phyloP scores from a whole-genome alignment of 2,329 filamentous ascomycete species.

The Pseudogymnoascus sp. region DNA sequence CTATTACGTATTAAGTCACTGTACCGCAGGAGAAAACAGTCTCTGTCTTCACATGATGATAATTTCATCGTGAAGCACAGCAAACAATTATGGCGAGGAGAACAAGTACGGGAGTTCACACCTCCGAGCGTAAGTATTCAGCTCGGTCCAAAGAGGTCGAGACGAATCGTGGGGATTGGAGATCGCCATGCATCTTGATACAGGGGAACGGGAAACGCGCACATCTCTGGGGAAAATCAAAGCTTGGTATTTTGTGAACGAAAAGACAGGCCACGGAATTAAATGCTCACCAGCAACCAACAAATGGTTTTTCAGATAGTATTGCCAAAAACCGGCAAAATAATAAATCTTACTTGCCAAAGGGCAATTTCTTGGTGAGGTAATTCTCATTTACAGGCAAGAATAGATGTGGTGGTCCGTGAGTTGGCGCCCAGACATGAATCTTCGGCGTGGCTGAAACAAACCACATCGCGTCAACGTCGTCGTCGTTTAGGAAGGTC shows the following conservation, averaged over 20 bases:
- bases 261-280: background rate
- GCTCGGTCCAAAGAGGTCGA: background rate
- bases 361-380: background rate
- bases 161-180: background rate
- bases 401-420: background rate
- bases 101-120: background rate
- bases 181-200: background rate
- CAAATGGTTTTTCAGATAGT: background rate
- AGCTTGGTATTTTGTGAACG: background rate
- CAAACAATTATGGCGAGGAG: background rate
- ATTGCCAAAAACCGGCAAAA: background rate
- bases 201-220: background rate
- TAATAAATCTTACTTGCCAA: background rate
- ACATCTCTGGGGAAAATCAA: background rate
- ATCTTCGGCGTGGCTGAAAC: conserved; percentile 1
- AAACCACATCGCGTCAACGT: background rate
- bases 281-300: background rate
- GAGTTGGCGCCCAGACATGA: background rate
- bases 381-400: background rate
- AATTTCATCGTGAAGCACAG: background rate
- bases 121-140: background rate
- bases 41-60: background rate
- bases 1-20: background rate
- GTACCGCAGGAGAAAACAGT: background rate
- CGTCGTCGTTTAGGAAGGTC: background rate